These are phyloP conservation scores for Atalantia buxifolia DNA, from an alignment of 345 rosid species.

Conservation along the genomic window DNA sequence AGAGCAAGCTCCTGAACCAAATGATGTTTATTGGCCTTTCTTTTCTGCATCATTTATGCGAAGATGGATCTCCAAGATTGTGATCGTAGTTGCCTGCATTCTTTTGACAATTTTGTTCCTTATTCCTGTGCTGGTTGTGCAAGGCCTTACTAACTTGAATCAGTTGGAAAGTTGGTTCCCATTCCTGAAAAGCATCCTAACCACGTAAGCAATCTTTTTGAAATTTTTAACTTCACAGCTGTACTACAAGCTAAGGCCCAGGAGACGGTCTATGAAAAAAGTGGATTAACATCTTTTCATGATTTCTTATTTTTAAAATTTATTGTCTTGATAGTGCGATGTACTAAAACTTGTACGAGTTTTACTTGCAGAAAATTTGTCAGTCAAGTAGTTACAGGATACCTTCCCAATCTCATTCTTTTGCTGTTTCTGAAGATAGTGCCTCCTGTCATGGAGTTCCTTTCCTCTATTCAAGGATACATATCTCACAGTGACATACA, in stretches of 20 bases:
- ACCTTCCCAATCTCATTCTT: conserved; percentile 94
- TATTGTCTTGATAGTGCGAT: neutral
- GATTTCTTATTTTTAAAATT: neutral
- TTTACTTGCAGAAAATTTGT: conserved; percentile 66
- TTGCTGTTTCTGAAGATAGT: conserved; percentile 69
- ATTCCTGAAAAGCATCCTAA: conserved; percentile 65
- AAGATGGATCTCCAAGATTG: conserved; percentile 76
- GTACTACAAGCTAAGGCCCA: neutral
- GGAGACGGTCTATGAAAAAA: neutral
- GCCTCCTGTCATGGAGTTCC: conserved; percentile 91
- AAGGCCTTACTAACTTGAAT: conserved; percentile 87
- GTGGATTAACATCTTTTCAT: neutral
- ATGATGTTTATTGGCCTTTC: conserved; percentile 95
- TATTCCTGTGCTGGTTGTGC: conserved; percentile 84
- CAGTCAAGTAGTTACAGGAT: conserved; percentile 79
- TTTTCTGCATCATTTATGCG: conserved; percentile 81
- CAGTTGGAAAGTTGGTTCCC: conserved; percentile 82
- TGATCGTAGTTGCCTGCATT: conserved; percentile 63
- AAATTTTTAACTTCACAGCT: conserved; percentile 1
- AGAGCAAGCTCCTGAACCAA: conserved; percentile 87
- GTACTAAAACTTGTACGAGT: conserved; percentile 17
- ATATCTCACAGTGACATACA: conserved; percentile 77
- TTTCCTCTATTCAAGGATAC: conserved; percentile 89
- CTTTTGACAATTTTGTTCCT: conserved; percentile 80
- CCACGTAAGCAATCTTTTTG: conserved; percentile 49